Evolutionary conservation across 331 rosid species (phyloP), one percentile per base, ranked within the genome.

Genomic region (Quercus lobata): DNA sequence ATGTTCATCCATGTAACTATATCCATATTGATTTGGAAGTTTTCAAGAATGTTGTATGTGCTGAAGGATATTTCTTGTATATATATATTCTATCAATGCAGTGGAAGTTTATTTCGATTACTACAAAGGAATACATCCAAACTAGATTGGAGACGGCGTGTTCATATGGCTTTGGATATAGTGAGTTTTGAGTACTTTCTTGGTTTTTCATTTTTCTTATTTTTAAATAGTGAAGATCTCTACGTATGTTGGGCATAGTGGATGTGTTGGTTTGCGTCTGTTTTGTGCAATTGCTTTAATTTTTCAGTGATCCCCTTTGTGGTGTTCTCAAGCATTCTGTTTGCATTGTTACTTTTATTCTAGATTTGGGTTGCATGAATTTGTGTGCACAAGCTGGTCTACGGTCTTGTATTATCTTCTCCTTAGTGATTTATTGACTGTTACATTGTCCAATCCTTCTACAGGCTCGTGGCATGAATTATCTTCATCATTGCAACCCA

Each of bases 131-230:
- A 85, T 85, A 80, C 93, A 5, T 46, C 97, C 83, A 96, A 96
- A 86, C 85, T 96, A 79, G 98, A 96, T 73, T 93, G 97, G 98
- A 90, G 99, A 80, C 91, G 93, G n/a, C 92, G 98, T 61, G 85
- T 86, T 80, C 93, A 85, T 86, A 96, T 96, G 98, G 98, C 99
- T 78, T 86, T 96, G 81, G 98, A 96, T 86, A 92, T 96, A 82
- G 99, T 96, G 83, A 90, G 99, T 91, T 75, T 78, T 80, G 29
- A 46, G 30, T 21, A 75, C 77, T 68, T 61, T 35, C 21, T 52
- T 83, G 58, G 76, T n/a, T 4, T 68, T 35, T 7, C 7, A 17
- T 4, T 18, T 34, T 35, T 49, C 17, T 10, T 49, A 11, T 49
- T 10, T 49, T 49, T 49, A 11, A 49, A 49, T 12, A 49, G 15